Conservation (phyloP, 805 yeast species). For the Candida tibetensis region DNA sequence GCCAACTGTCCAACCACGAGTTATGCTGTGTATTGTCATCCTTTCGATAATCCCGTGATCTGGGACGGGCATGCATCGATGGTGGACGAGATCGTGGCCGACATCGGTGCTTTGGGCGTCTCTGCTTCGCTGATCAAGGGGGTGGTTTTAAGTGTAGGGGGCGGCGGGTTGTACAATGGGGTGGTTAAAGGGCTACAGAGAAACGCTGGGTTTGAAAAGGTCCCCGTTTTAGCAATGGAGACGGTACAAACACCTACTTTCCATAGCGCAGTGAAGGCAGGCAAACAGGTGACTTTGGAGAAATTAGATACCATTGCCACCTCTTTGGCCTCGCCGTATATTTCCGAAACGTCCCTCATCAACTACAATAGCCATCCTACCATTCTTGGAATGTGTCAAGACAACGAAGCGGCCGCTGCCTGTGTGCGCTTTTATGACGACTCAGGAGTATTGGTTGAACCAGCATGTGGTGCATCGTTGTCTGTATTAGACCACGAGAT, state of each 20-base stretch:
- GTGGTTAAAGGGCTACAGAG: conserved; percentile 22
- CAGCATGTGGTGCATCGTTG: conserved; percentile 34
- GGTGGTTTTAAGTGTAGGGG: conserved; percentile 31
- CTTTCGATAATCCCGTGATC: conserved; percentile 27
- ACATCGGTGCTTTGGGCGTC: conserved; percentile 14
- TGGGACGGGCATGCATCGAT: conserved; percentile 32
- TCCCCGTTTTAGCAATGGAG: conserved; percentile 28
- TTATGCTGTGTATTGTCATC: conserved; percentile 30
- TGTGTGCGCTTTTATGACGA: conserved; percentile 21
- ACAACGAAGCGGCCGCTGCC: conserved; percentile 24
- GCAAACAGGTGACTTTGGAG: conserved; percentile 17
- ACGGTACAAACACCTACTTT: conserved; percentile 25
- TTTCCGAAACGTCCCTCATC: conserved; percentile 18
- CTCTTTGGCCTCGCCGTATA: conserved; percentile 29
- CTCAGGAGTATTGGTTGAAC: conserved; percentile 24
- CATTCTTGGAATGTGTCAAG: conserved; percentile 18
- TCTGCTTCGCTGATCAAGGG: conserved; percentile 19
- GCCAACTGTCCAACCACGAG: conserved; percentile 9
- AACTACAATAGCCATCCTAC: conserved; percentile 18
- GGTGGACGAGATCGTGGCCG: conserved; percentile 22
- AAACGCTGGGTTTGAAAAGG: conserved; percentile 11
- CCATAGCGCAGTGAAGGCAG: conserved; percentile 17
- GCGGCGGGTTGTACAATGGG: conserved; percentile 35
- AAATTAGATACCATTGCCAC: conserved; percentile 24
- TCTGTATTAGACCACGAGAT: conserved; percentile 16